Evolutionary conservation across 2,329 filamentous ascomycete genomes (phyloP), one percentile per base, ranked within the genome.

Genomic region (Penicillium decumbens): DNA sequence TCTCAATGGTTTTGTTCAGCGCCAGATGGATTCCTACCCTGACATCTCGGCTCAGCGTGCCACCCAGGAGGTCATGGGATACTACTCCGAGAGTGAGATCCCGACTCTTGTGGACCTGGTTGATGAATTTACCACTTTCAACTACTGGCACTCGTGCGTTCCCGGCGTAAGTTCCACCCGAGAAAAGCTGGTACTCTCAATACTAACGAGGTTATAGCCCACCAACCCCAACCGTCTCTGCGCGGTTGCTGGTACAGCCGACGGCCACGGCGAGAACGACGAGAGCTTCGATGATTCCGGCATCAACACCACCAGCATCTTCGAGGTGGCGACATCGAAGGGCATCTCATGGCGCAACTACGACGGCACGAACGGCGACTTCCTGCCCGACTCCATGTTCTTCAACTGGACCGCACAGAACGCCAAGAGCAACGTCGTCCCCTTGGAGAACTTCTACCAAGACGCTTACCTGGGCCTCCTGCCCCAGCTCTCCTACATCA

Each of bases 151-250:
- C 61, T 72, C 68, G n/a, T 68, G 64, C 50, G 53, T 73, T 12
- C 67, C 69, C 5, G 70, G 71, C 20, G 69, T 72, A 56, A 59
- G 68, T 69, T 20, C 24, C 37, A n/a, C 32, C 9, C 50, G 27
- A 24, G n/a, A 4, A 27, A 41, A 25, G 4, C 8, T 4, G 18
- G 6, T 8, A 12, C 39, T 18, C 20, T 25, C 2, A 18, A 43
- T 18, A n/a, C 54, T 61, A 39, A 59, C 41, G 35, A 18, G 7
- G 7, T n/a, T 51, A 8, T 40, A 69, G 67, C 71, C 71, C 6
- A 73, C 71, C 35, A 66, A 72, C 59, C 72, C 71, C n/a, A 74
- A 74, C 67, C 70, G 64, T 49, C 59, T 64, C n/a, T 64, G 56
- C 24, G 57, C 59, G 0, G 12, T 63, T 24, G 9, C 64, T 3